phyloP scores from a whole-genome alignment of 805 yeast species.

The Pichia scutulata region DNA sequence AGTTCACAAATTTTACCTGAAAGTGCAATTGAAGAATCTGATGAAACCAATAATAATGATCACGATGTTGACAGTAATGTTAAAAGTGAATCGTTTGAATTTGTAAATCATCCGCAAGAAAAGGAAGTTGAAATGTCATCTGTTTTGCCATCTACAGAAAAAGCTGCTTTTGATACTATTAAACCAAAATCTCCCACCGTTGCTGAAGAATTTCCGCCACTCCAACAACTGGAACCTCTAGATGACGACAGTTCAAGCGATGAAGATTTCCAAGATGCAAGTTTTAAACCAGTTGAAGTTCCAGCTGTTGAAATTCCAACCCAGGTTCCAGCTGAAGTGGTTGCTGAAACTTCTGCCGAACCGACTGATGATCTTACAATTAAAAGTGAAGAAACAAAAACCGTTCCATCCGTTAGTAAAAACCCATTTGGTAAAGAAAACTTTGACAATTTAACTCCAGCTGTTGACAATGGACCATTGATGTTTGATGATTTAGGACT shows the following conservation, averaged over 20 bases:
- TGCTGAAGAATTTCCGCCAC: constrained; percentile 7
- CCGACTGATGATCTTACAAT: constrained; percentile 3
- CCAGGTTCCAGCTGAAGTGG: not conserved
- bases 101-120: constrained; percentile 37
- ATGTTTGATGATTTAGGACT: constrained; percentile 31
- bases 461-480: constrained; percentile 9
- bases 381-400: not conserved
- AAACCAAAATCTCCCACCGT: constrained; percentile 4
- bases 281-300: not conserved
- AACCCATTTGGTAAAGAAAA: constrained; percentile 12
- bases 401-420: not conserved
- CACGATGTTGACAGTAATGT: constrained; percentile 11
- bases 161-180: not conserved
- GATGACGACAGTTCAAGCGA: constrained; percentile 8
- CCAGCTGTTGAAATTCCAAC: not conserved
- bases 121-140: not conserved
- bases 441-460: constrained; percentile 12
- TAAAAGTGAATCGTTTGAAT: constrained; percentile 43
- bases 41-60: not conserved
- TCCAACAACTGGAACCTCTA: constrained; percentile 4
- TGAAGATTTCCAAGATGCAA: constrained; percentile 9
- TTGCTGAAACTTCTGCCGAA: not conserved
- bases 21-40: constrained; percentile 13
- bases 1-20: constrained; percentile 26
- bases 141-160: not conserved